Conservation (phyloP, 1,284 basidiomycete species). For the Cryptococcus wingfieldii region DNA sequence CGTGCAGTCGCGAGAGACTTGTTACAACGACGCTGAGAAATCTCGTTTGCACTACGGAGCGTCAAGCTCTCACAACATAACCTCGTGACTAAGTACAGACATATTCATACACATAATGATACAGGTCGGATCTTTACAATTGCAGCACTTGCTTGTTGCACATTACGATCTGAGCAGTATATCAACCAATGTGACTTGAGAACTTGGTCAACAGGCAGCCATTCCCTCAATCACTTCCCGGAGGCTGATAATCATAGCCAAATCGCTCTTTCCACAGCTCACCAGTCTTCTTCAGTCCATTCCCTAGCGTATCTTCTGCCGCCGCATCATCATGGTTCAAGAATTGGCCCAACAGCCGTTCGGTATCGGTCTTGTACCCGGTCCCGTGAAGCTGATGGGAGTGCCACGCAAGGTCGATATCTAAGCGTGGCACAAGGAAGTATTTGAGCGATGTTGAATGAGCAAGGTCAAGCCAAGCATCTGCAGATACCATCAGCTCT, state of each 20-base stretch:
- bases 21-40: too few relatives aligned
- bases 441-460: constrained; percentile 11
- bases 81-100: too few relatives aligned
- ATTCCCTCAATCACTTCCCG: neutral
- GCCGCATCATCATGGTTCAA: constrained; percentile 37
- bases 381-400: constrained; percentile 41
- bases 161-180: too few relatives aligned
- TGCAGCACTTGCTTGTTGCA: too few relatives aligned
- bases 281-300: constrained; percentile 19
- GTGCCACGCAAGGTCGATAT: constrained; percentile 47
- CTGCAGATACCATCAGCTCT: constrained; percentile 7
- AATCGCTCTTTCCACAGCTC: constrained; percentile 26
- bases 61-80: too few relatives aligned
- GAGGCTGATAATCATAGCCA: constrained; percentile 18
- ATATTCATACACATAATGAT: too few relatives aligned
- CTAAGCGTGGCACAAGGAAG: constrained; percentile 28
- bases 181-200: too few relatives aligned
- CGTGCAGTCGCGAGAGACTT: too few relatives aligned
- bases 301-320: constrained; percentile 20
- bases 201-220: too few relatives aligned
- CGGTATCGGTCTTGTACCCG: constrained; percentile 28
- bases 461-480: constrained; percentile 41
- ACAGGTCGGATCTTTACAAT: too few relatives aligned
- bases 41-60: too few relatives aligned
- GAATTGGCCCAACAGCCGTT: constrained; percentile 13